Conservation (phyloP, 495 filamentous ascomycete species). For the Penicillium riverlandense region DNA sequence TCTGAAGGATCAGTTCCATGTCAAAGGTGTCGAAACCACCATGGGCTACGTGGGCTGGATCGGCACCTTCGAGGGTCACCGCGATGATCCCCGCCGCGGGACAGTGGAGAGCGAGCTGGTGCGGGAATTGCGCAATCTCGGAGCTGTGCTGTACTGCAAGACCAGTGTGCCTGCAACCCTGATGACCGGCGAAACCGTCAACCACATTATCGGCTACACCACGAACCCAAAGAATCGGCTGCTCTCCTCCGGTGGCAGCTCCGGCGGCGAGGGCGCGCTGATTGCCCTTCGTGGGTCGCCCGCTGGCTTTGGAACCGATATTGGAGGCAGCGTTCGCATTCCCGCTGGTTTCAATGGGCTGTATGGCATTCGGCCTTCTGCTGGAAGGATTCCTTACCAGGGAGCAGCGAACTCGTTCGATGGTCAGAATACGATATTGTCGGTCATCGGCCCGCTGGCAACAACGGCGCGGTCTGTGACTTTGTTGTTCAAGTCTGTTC, state of each 20-base stretch:
- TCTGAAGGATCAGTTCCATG: slow-evolving; percentile 66
- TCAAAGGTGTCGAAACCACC: slow-evolving; percentile 56
- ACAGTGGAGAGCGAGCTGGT: slow-evolving; percentile 45
- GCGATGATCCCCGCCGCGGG: slow-evolving; percentile 27
- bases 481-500: slow-evolving; percentile 47
- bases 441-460: slow-evolving; percentile 52
- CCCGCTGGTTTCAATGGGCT: slow-evolving; percentile 58
- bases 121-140: slow-evolving; percentile 44
- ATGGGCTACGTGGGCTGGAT: slow-evolving; percentile 56
- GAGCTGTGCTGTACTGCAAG: slow-evolving; percentile 61
- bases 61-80: slow-evolving; percentile 43
- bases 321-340: slow-evolving; percentile 64
- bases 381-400: slow-evolving; percentile 38
- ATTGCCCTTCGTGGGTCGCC: slow-evolving; percentile 49
- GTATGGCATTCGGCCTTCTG: slow-evolving; percentile 47
- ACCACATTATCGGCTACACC: slow-evolving; percentile 47
- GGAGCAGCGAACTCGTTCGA: slow-evolving; percentile 45
- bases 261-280: slow-evolving; percentile 52
- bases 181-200: slow-evolving; percentile 55
- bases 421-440: slow-evolving; percentile 50
- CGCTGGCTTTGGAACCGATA: slow-evolving; percentile 59
- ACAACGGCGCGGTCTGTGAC: slow-evolving; percentile 40
- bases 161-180: slow-evolving; percentile 54
- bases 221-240: slow-evolving; percentile 43
- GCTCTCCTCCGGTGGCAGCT: slow-evolving; percentile 46